A percentile compares a stretch with the other conserved stretches of the same genome.
Evolutionary conservation across 164 flowering plant species (phyloP).

Genomic region (Vitis vinifera): ASM3070453v1 NC_081810.1:820001-820500

Average conservation of each 20-base stretch:
- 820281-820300: constrained; percentile 9
- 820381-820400: background rate
- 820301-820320: constrained; percentile 16
- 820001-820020: constrained; percentile 62
- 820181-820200: constrained; percentile 25
- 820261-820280: constrained; percentile 4
- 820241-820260: constrained; percentile 17
- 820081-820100: constrained; percentile 49
- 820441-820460: too few relatives aligned
- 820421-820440: too few relatives aligned
- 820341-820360: constrained; percentile 11
- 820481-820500: too few relatives aligned
- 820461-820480: too few relatives aligned
- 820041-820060: constrained; percentile 63
- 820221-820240: constrained; percentile 22
- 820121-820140: constrained; percentile 60
- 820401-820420: too few relatives aligned
- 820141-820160: constrained; percentile 52
- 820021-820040: constrained; percentile 54
- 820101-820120: constrained; percentile 54
- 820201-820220: constrained; percentile 18
- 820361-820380: constrained; percentile 37
- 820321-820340: constrained; percentile 7
- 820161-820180: constrained; percentile 18
- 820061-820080: constrained; percentile 60